Conservation (phyloP, 1,284 basidiomycete species). For the Boletus holoroseus region DNA sequence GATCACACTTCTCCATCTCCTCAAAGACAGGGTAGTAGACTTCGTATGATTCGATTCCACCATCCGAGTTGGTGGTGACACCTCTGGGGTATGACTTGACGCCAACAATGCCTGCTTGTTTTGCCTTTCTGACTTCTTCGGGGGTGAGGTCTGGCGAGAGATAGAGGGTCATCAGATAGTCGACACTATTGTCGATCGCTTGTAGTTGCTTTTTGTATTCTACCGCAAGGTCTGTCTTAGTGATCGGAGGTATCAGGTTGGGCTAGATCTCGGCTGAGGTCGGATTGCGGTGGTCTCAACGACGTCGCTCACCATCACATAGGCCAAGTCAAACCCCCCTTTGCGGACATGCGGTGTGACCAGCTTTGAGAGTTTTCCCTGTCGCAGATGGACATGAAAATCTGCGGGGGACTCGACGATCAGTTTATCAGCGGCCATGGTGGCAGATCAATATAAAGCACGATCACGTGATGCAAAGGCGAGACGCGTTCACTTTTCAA, state of each 20-base stretch:
- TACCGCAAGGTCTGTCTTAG: conserved; percentile 76
- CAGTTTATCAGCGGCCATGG: conserved; percentile 27
- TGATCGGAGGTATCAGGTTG: conserved; percentile 91
- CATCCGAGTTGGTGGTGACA: conserved; percentile 96
- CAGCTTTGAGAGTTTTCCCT: conserved; percentile 76
- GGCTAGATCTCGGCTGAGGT: conserved; percentile 52
- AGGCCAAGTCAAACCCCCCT: conserved; percentile 89
- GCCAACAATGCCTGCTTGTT: conserved; percentile 82
- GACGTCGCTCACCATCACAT: conserved; percentile 79
- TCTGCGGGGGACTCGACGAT: conserved; percentile 74
- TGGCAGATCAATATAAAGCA: conserved; percentile 18
- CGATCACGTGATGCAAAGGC: conserved; percentile 28
- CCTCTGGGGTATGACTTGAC: conserved; percentile 98
- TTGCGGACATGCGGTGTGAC: conserved; percentile 87
- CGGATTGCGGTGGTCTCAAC: conserved; percentile 6
- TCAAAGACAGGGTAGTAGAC: conserved; percentile 92
- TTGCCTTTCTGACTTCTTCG: conserved; percentile 86
- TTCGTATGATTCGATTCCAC: conserved; percentile 95
- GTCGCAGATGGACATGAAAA: conserved; percentile 96
- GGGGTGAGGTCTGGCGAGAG: conserved; percentile 88
- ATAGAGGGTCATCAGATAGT: conserved; percentile 96
- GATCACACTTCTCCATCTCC: conserved; percentile 88
- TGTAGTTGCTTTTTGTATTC: conserved; percentile 76
- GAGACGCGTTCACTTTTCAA: conserved; percentile 35
- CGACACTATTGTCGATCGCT: conserved; percentile 69